phyloP scores from a whole-genome alignment of 805 yeast species.

The Ogataea trehalophila region DNA sequence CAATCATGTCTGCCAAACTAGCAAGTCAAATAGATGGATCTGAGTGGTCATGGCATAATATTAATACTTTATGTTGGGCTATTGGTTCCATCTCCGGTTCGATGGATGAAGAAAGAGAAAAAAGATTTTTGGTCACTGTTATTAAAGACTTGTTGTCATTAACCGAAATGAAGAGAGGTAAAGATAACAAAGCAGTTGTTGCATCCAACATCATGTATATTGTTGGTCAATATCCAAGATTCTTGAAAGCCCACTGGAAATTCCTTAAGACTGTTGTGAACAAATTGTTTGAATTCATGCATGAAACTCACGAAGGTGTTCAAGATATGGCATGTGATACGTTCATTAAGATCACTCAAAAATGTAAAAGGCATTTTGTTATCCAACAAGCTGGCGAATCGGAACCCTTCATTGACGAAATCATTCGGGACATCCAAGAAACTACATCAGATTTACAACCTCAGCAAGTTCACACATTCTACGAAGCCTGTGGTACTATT shows the following conservation, averaged over 20 bases:
- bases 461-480: constrained; percentile 96
- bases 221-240: constrained; percentile 98
- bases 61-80: constrained; percentile 98
- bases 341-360: constrained; percentile 88
- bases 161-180: constrained; percentile 95
- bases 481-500: constrained; percentile 95
- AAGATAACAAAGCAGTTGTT: constrained; percentile 97
- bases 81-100: constrained; percentile 98
- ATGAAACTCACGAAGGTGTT: constrained; percentile 99
- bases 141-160: constrained; percentile 87
- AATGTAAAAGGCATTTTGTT: constrained; percentile 94
- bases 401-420: constrained; percentile 89
- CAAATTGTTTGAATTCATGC: constrained; percentile 97
- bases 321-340: constrained; percentile 99
- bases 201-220: constrained; percentile 99
- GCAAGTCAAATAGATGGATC: constrained; percentile 91
- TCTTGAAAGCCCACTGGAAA: constrained; percentile 97
- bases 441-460: constrained; percentile 93
- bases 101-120: constrained; percentile 97
- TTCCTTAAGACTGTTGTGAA: constrained; percentile 92
- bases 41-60: constrained; percentile 99
- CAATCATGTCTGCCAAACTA: constrained; percentile 87
- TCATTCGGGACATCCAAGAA: constrained; percentile 73
- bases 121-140: constrained; percentile 86
- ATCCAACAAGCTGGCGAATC: constrained; percentile 78